Evolutionary conservation across 129 eudicot genomes (phyloP), one percentile per base, ranked within the genome.

Genomic region (Erigeron canadensis): DNA sequence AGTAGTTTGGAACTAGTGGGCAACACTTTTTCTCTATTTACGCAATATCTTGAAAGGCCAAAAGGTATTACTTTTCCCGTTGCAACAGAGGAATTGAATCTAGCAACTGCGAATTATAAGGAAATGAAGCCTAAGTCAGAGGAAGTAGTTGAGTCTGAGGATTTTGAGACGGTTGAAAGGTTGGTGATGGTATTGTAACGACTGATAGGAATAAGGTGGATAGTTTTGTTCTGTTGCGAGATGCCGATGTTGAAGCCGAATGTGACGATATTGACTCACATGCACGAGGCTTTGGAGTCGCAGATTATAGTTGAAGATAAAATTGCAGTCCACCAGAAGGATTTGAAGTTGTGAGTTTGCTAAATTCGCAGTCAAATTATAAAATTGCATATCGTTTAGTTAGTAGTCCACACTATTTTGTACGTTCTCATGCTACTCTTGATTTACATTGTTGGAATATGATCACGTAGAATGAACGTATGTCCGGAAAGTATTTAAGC

Each of bases 61-160:
- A n/a, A n/a, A n/a, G n/a, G n/a, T n/a, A n/a, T n/a, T n/a, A n/a
- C n/a, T n/a, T n/a, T n/a, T n/a, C n/a, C n/a, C 79, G 78, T 78
- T 58, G 96, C 88, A 22, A 75, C 79, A 0, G 90, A 86, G 72
- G 75, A 78, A 54, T 53, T 89, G 45, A 77, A 66, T 19, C 48
- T 80, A 59, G 96, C 77, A 21, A 82, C 85, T 70, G 70, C 60
- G 1, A 82, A 70, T 70, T 74, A 82, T 55, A 80, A 71, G 75
- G 86, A 89, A 72, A 64, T 86, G 78, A 93, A 89, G 86, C 82
- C 81, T 85, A 79, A 84, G 76, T 79, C 86, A 45, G 96, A 89
- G 70, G 93, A 84, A 76, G 96, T 93, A 28, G 88, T 90, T 56
- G 96, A 86, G 73, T 79, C 88, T 42, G 96, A n/a, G n/a, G n/a